Base-by-base conservation (phyloP, 208 protist species). In the Crithidia acanthocephali region DNA sequence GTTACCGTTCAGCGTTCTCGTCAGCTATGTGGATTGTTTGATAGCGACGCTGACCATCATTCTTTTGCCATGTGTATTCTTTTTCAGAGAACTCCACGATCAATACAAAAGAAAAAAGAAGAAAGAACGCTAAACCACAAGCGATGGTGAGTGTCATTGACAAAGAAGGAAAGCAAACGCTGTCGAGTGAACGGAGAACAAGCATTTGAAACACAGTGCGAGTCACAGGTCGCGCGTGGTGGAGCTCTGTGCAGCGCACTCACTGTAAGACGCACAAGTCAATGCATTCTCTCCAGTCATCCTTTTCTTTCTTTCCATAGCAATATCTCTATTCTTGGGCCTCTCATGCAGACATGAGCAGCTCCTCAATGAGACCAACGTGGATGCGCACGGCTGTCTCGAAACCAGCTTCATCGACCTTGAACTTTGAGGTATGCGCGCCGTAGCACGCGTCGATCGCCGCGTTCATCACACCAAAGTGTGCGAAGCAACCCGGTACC, bases 401-500 rank as follows among this genome's bases (percentile, higher is more conserved):
- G 60, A 92, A 86, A 47, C 76, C 80, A 6, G 63, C 4, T 56
- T 92, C 87, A 44, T 86, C 83, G 48, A 81, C 69, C n/a, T 69
- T 60, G 79, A 80, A 87, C 48, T 76, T 48, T 20, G 81, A 85
- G 62, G 66, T 84, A 64, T 89, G 85, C 28, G 72, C 80, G 51
- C 71, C 63, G 58, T 86, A 35, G 51, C 53, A 69, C 18, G 72
- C 63, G 20, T 62, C 72, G 22, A 77, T 77, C 0, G 40, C 35
- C 32, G 76, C 66, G 25, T 72, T 72, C 28, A 68, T 45, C 7
- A 84, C 81, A 27, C 87, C 87, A 35, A 92, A 75, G 72, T 63
- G 69, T 47, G 74, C 81, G 16, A 90, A 76, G 68, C 84, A 92
- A n/a, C 84, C 87, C 6, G 84, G 81, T 37, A 86, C 72, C 40